These are phyloP conservation scores for Colletotrichum melonis DNA, from an alignment of 2,329 filamentous ascomycete genomes.

Conservation along the genomic window DNA sequence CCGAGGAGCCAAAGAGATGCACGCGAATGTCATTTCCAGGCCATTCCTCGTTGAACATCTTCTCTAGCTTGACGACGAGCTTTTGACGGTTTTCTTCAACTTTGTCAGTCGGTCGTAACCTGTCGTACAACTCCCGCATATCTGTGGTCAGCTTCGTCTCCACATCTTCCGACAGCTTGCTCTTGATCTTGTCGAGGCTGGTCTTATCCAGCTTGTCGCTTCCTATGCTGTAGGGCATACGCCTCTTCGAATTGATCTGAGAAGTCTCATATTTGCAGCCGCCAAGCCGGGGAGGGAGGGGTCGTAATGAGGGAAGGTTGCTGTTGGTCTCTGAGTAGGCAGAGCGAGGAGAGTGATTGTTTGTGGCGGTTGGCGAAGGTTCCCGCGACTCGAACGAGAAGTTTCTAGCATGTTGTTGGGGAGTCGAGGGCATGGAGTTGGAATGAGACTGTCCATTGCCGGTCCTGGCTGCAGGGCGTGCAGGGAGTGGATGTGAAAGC, in stretches of 20 bases:
- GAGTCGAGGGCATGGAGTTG: conserved; percentile 92
- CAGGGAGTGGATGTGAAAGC: conserved; percentile 39
- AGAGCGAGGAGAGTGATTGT: conserved; percentile 88
- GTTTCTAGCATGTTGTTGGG: conserved; percentile 87
- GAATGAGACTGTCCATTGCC: conserved; percentile 65
- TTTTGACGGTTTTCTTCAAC: conserved; percentile 80
- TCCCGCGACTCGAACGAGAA: conserved; percentile 82
- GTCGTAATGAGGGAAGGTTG: conserved; percentile 74
- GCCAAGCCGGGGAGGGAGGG: conserved; percentile 67
- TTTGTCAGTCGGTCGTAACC: conserved; percentile 83
- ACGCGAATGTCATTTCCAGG: conserved; percentile 91
- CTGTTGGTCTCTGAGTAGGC: conserved; percentile 90
- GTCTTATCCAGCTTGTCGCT: conserved; percentile 80
- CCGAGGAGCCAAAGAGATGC: conserved; percentile 97
- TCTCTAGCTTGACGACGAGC: conserved; percentile 89
- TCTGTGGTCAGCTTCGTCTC: conserved; percentile 82
- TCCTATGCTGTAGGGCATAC: conserved; percentile 94
- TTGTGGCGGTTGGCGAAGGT: conserved; percentile 82
- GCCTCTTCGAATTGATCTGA: conserved; percentile 81
- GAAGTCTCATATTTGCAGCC: conserved; percentile 92
- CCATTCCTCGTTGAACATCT: conserved; percentile 90
- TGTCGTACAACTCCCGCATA: conserved; percentile 86
- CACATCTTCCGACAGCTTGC: conserved; percentile 76
- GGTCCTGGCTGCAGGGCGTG: conserved; percentile 40
- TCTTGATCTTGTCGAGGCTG: conserved; percentile 78